A percentile compares a stretch with the other conserved stretches of the same genome.
Conservation (phyloP, 768 basidiomycete genomes). For the Lentinula sp. region DNA sequence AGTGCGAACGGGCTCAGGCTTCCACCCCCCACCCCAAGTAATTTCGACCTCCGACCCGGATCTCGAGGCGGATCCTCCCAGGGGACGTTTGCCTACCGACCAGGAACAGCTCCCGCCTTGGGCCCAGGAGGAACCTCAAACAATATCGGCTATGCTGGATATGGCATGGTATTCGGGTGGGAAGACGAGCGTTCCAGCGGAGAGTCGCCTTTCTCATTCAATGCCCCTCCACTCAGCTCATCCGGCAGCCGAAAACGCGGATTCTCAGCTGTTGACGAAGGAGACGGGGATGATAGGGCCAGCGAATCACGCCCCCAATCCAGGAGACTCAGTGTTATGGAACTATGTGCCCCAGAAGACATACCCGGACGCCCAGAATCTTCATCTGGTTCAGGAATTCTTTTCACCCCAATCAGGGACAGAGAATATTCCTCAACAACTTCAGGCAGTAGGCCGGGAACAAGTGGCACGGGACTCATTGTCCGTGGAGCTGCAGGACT, state of each 20-base stretch:
- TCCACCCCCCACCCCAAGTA: neutral
- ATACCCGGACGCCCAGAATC: neutral
- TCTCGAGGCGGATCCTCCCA: constrained; percentile 3
- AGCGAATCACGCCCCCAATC: constrained; percentile 4
- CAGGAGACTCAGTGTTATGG: constrained; percentile 6
- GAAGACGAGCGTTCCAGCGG: neutral
- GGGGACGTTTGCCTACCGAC: neutral
- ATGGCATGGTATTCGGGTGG: neutral
- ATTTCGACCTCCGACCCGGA: neutral
- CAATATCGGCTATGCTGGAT: neutral
- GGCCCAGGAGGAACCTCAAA: neutral
- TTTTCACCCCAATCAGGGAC: constrained; percentile 4
- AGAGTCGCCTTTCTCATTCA: constrained; percentile 7
- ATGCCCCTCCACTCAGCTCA: constrained; percentile 1
- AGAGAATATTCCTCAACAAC: neutral
- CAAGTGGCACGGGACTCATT: constrained; percentile 6
- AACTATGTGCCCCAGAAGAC: neutral
- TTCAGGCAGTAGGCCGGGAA: constrained; percentile 1
- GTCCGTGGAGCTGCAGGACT: constrained; percentile 8
- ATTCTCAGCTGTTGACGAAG: constrained; percentile 2
- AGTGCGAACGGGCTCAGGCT: constrained; percentile 3
- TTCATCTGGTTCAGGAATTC: constrained; percentile 1
- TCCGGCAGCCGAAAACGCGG: neutral
- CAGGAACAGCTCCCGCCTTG: constrained; percentile 1
- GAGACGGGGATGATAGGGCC: neutral